These are phyloP conservation scores for Amphirosellinia nigrospora DNA, from an alignment of 495 filamentous ascomycete genomes.

Conservation along the genomic window DNA sequence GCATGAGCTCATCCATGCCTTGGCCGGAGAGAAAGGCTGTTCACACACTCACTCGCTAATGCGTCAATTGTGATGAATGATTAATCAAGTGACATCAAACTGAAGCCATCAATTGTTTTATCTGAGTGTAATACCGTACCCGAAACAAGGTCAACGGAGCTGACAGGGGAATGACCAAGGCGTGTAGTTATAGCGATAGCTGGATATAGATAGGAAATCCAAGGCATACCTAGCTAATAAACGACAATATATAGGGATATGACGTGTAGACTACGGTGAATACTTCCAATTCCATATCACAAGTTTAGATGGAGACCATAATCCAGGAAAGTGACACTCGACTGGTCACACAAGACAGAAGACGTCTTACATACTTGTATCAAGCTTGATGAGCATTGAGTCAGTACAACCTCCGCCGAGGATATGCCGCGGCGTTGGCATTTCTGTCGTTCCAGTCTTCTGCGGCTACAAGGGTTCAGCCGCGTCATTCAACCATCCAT, in stretches of 20 bases:
- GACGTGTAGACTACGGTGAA: conserved; percentile 4
- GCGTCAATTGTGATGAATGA: not conserved
- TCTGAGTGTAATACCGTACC: not conserved
- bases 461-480: conserved; percentile 10
- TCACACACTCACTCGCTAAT: not conserved
- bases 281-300: not conserved
- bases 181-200: conserved; percentile 3
- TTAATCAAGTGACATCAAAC: not conserved
- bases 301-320: not conserved
- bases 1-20: not conserved
- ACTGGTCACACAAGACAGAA: not conserved
- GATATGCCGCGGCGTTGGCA: not conserved
- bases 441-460: not conserved
- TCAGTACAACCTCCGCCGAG: not conserved
- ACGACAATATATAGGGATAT: conserved; percentile 15
- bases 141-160: not conserved
- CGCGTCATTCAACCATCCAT: conserved; percentile 4
- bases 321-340: not conserved
- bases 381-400: not conserved
- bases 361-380: not conserved
- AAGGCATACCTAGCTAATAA: conserved; percentile 20
- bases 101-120: not conserved
- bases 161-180: conserved; percentile 6
- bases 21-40: not conserved
- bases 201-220: not conserved